These are phyloP conservation scores for Brasilioporus rufonigricans DNA, from an alignment of 768 basidiomycete genomes.

Conservation along the genomic window DNA sequence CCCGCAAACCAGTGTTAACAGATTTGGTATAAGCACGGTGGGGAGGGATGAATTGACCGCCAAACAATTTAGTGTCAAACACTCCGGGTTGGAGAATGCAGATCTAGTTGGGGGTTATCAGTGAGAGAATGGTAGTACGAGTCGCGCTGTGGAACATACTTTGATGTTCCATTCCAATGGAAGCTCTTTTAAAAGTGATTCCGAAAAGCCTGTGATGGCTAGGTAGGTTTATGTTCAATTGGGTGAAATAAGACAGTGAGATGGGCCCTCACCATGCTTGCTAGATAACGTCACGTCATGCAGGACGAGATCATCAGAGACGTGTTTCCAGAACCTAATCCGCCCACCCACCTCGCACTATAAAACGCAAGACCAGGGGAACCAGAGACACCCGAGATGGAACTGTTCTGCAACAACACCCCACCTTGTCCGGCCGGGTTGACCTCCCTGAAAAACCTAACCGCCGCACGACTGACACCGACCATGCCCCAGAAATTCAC, in stretches of 20 bases:
- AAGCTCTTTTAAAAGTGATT: conserved; percentile 13
- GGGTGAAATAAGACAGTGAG: background rate
- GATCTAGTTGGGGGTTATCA: conserved; percentile 2
- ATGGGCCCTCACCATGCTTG: conserved; percentile 11
- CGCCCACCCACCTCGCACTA: conserved; percentile 7
- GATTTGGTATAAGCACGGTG: conserved; percentile 11
- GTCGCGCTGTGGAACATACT: background rate
- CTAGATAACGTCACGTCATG: background rate
- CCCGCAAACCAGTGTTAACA: background rate
- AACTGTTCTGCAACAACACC: conserved; percentile 15
- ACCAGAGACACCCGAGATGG: background rate
- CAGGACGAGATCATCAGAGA: background rate
- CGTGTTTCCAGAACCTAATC: no score
- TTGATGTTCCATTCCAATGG: conserved; percentile 20
- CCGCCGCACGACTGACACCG: conserved; percentile 23
- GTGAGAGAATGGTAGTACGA: background rate
- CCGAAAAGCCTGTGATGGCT: conserved; percentile 13
- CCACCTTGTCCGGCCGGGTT: conserved; percentile 22
- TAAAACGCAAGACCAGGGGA: conserved; percentile 12
- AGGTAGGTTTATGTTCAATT: background rate
- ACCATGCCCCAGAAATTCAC: conserved; percentile 24
- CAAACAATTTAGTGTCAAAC: conserved; percentile 14
- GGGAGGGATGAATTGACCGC: background rate
- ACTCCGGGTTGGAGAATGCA: conserved; percentile 18
- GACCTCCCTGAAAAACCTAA: conserved; percentile 34